A percentile compares a stretch with the other conserved stretches of the same genome.
Evolutionary conservation across 176 grass and related monocot genomes (phyloP).

Genomic region (Rhynchospora tenuis): DNA sequence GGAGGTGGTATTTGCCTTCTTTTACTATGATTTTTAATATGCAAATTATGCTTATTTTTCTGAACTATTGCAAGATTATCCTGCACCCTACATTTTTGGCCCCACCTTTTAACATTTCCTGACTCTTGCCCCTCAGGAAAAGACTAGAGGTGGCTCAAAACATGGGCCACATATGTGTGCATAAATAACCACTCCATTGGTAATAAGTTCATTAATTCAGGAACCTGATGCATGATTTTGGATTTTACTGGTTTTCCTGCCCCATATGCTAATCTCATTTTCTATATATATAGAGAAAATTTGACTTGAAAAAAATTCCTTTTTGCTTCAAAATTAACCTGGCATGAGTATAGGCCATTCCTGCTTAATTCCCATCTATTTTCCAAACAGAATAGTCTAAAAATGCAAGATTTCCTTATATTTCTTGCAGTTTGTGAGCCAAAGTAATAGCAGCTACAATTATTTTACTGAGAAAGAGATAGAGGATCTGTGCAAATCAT

Average conservation of each 20-base stretch:
- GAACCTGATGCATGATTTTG: not conserved
- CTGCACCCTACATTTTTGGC: too few species aligned
- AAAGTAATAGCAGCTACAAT: conserved; percentile 69
- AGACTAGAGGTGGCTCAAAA: not conserved
- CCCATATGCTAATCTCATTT: not conserved
- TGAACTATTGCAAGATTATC: too few species aligned
- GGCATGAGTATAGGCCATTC: not conserved
- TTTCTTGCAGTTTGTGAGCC: conserved; percentile 55
- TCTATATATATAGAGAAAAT: not conserved
- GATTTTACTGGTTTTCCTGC: not conserved
- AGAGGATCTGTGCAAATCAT: conserved; percentile 75
- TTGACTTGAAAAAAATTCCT: not conserved
- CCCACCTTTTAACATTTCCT: too few species aligned
- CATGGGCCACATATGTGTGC: not conserved
- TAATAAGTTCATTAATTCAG: not conserved
- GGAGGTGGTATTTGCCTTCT: too few species aligned
- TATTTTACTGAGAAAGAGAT: conserved; percentile 85
- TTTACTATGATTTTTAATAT: too few species aligned
- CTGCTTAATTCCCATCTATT: not conserved
- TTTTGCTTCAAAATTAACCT: not conserved
- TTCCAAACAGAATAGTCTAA: not conserved
- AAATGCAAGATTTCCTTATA: not conserved
- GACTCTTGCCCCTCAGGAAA: too few species aligned
- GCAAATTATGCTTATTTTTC: too few species aligned
- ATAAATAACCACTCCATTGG: not conserved